Evolutionary conservation across 371 early-diverging fungal genomes (phyloP), one percentile per base, ranked within the genome.

Genomic region (Blakeslea trispora): DNA sequence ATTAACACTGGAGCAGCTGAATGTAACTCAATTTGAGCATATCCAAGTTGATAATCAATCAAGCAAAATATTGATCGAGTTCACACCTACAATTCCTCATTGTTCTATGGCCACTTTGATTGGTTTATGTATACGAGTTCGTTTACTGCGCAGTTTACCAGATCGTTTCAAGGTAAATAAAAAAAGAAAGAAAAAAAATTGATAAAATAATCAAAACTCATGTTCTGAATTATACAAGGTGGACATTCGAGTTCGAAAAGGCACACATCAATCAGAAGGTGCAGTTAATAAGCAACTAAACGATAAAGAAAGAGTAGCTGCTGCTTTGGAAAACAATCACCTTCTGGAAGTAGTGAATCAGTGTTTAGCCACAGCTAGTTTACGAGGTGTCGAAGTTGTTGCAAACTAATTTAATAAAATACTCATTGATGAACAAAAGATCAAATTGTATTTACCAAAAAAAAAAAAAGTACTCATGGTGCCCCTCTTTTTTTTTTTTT

Each of bases 101-200:
- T 99, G 99, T 76, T 96, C 96, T 18, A 98, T 99, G 99, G 99
- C 99, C 11, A 98, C 99, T 17, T 72, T 99, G 53, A 99, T 99
- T 75, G 99, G 99, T 0, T 85, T 99, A 19, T 94, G 95, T 70
- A 96, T 99, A 50, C 91, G 97, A 17, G 97, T 96, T 23, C 84
- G 95, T 41, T 71, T 99, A 50, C 64, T 93, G 50, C 82, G 94
- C 50, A 87, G 89, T 53, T 75, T 99, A 55, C 93, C 94, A 8
- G 89, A 86, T 42, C 78, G 94, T 41, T 98, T 94, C 84, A 95
- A 94, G 78, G 89, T 91, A 69, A 49, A 15, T 39, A n/a, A n/a
- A n/a, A n/a, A n/a, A n/a, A n/a, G n/a, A n/a, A n/a, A n/a, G n/a
- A n/a, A n/a, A n/a, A n/a, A n/a, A n/a, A n/a, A 5, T 34, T n/a